Evolutionary conservation across 805 yeast species (phyloP).

Genomic region (Saturnispora silvae): DNA sequence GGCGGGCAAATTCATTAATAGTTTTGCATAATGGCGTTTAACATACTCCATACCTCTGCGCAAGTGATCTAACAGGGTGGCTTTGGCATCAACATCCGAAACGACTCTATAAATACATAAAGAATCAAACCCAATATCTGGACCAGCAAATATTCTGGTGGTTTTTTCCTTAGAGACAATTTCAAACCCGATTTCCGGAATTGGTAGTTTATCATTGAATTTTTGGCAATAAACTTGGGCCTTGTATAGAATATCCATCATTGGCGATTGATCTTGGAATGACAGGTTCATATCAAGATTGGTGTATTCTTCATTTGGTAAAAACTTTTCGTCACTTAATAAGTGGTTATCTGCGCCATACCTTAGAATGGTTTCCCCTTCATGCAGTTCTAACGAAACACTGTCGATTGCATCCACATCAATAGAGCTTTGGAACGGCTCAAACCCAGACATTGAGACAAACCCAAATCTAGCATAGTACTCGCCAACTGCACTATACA

Average conservation of each 20-base stretch:
- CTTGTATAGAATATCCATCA: slow-evolving; percentile 1
- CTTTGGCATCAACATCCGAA: not conserved
- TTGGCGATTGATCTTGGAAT: not conserved
- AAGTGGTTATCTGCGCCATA: not conserved
- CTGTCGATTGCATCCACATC: not conserved
- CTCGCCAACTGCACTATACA: slow-evolving; percentile 8
- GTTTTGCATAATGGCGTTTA: not conserved
- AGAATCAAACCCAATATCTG: not conserved
- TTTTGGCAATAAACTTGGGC: slow-evolving; percentile 1
- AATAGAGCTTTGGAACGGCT: not conserved
- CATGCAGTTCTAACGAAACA: not conserved
- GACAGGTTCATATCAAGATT: slow-evolving; percentile 2
- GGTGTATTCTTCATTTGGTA: not conserved
- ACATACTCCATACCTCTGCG: slow-evolving; percentile 5
- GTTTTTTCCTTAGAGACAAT: not conserved
- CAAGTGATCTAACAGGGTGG: slow-evolving; percentile 1
- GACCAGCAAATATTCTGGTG: slow-evolving; percentile 3
- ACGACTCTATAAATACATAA: slow-evolving; percentile 4
- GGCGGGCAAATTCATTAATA: not conserved
- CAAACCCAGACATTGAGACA: not conserved
- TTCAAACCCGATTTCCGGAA: slow-evolving; percentile 4
- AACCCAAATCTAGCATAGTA: slow-evolving; percentile 9
- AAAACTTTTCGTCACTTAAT: not conserved
- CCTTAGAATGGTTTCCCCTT: not conserved
- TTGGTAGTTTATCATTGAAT: not conserved